phyloP scores from a whole-genome alignment of 768 basidiomycete species.

The Pleurotus tuber-regium region DNA sequence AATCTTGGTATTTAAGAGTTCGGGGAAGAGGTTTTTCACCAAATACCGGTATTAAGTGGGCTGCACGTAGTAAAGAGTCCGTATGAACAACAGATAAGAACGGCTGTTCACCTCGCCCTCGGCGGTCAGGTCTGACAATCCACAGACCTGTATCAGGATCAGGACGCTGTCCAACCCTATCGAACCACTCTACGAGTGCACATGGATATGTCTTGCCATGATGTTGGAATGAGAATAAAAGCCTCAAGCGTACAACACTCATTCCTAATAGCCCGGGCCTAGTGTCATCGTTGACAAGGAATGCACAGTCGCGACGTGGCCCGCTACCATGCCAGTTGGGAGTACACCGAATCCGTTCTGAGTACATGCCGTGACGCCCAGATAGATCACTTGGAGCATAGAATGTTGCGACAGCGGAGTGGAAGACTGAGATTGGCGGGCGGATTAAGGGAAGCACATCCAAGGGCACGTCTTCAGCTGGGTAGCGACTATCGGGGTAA shows the following conservation, averaged over 20 bases:
- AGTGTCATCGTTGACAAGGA: conserved; percentile 16
- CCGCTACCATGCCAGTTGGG: conserved; percentile 21
- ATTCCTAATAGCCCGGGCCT: conserved; percentile 20
- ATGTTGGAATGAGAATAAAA: conserved; percentile 23
- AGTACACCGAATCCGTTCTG: conserved; percentile 20
- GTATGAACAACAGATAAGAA: conserved; percentile 22
- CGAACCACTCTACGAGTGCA: conserved; percentile 27
- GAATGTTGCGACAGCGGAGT: conserved; percentile 18
- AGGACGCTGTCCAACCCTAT: conserved; percentile 12
- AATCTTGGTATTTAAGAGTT: conserved; percentile 15
- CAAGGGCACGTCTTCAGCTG: not conserved
- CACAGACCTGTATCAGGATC: conserved; percentile 22
- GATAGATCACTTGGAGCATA: conserved; percentile 27
- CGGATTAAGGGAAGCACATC: not conserved
- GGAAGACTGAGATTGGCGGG: conserved; percentile 7
- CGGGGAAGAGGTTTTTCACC: conserved; percentile 18
- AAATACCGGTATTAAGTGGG: conserved; percentile 28
- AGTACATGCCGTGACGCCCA: conserved; percentile 26
- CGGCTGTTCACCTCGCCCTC: conserved; percentile 6
- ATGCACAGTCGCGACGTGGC: conserved; percentile 20
- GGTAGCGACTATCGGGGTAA: conserved; percentile 13
- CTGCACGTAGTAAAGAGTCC: conserved; percentile 25
- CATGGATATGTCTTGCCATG: conserved; percentile 19
- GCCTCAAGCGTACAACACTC: conserved; percentile 18
- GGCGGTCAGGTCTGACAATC: conserved; percentile 18